Conservation (phyloP, 306 rosid species). For the Ammopiptanthus mongolicus region DNA sequence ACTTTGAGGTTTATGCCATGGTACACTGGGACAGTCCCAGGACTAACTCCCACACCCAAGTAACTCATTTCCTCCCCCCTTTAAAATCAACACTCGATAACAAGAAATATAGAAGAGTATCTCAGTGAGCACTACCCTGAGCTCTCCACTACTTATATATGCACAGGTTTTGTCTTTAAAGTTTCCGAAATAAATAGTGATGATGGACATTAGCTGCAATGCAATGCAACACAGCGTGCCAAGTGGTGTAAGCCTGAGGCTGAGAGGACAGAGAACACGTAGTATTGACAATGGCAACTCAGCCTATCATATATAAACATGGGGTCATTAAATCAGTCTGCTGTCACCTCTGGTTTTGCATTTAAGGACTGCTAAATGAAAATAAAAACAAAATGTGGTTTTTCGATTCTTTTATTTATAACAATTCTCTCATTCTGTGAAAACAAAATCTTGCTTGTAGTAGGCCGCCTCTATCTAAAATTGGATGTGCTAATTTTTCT, state of each 20-base stretch:
- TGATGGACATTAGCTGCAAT: constrained; percentile 10
- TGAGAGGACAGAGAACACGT: background rate
- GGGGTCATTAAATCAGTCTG: constrained; percentile 18
- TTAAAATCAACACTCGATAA: background rate
- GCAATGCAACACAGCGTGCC: constrained; percentile 7
- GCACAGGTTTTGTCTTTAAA: background rate
- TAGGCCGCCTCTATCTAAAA: no score
- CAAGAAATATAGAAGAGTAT: background rate
- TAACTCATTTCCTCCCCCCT: constrained; percentile 50
- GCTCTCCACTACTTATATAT: constrained; percentile 9
- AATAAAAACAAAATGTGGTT: no score
- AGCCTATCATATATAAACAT: background rate
- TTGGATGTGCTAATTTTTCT: no score
- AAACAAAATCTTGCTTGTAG: no score
- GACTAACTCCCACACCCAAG: constrained; percentile 64
- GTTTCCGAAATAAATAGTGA: constrained; percentile 21
- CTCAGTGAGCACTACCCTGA: no score
- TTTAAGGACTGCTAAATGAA: no score
- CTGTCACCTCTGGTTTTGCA: constrained; percentile 20
- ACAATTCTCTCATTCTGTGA: no score
- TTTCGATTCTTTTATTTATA: no score
- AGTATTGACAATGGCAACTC: constrained; percentile 6
- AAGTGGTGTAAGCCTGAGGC: constrained; percentile 34
- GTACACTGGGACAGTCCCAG: constrained; percentile 60
- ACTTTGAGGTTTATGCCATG: constrained; percentile 38